Conservation (phyloP, 1,284 basidiomycete genomes). For the Leccinum fuscescens region DNA sequence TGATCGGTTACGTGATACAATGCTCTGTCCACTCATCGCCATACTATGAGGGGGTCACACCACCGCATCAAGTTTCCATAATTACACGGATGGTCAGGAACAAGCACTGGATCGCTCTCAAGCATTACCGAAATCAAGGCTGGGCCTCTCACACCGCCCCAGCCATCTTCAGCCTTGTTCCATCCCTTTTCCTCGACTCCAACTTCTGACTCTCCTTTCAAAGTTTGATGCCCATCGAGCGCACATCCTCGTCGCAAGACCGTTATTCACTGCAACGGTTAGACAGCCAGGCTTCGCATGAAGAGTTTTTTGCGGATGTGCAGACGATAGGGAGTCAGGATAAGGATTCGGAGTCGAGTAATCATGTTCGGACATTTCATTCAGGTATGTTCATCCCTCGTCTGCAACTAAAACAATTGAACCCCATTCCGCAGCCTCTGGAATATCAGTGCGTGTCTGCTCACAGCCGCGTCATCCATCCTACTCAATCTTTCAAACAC, state of each 20-base stretch:
- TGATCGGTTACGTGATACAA: background rate
- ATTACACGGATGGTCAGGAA: background rate
- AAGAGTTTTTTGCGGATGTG: slow-evolving; percentile 13
- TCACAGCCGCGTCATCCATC: background rate
- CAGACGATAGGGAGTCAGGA: slow-evolving; percentile 22
- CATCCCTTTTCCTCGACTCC: background rate
- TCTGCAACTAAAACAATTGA: background rate
- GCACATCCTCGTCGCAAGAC: slow-evolving; percentile 14
- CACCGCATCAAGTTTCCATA: background rate
- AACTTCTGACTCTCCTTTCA: background rate
- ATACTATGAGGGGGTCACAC: background rate
- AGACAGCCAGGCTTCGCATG: background rate
- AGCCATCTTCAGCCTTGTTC: background rate
- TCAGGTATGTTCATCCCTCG: slow-evolving; percentile 17
- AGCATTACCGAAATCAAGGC: background rate
- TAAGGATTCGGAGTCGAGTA: slow-evolving; percentile 23
- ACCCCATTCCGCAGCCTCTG: slow-evolving; percentile 14
- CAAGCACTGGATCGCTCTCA: background rate
- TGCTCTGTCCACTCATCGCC: background rate
- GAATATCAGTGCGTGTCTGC: slow-evolving; percentile 16
- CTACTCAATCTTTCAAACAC: background rate
- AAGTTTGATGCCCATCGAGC: slow-evolving; percentile 27
- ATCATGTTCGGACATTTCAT: slow-evolving; percentile 15
- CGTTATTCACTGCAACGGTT: slow-evolving; percentile 17
- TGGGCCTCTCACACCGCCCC: slow-evolving; percentile 13